phyloP scores from a whole-genome alignment of 106 monocot species.

The Dendrobium officinale region DNA sequence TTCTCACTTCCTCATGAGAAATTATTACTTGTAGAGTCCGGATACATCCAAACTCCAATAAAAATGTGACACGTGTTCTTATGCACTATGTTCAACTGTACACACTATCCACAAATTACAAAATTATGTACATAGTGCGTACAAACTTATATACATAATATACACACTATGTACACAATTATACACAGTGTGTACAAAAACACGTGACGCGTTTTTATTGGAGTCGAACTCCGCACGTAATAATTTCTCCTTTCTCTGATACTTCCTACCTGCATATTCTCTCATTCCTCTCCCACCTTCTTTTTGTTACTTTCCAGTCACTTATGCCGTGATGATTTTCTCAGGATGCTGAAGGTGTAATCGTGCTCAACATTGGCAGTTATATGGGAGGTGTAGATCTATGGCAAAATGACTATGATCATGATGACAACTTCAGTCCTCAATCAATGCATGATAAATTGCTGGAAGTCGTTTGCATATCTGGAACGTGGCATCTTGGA shows the following conservation, averaged over 20 bases:
- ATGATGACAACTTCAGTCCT: constrained; percentile 57
- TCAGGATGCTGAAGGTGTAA: constrained; percentile 81
- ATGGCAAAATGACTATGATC: constrained; percentile 75
- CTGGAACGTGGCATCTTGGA: constrained; percentile 89
- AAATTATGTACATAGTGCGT: too few relatives aligned
- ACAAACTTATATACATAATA: too few relatives aligned
- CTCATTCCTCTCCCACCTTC: background rate
- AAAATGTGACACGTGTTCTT: too few relatives aligned
- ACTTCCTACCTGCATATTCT: background rate
- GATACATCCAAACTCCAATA: too few relatives aligned
- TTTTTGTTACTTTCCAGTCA: background rate
- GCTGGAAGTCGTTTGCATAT: constrained; percentile 75
- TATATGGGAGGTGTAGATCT: constrained; percentile 94
- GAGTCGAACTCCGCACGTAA: too few relatives aligned
- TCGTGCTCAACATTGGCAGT: constrained; percentile 81
- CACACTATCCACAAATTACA: too few relatives aligned
- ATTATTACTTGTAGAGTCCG: too few relatives aligned
- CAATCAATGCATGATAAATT: constrained; percentile 85
- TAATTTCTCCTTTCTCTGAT: too few relatives aligned
- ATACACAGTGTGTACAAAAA: too few relatives aligned
- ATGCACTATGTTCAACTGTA: too few relatives aligned
- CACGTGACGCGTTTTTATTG: too few relatives aligned
- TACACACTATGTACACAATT: too few relatives aligned
- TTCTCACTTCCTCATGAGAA: background rate
- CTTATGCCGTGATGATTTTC: background rate